Evolutionary conservation across 495 filamentous ascomycete genomes (phyloP), one percentile per base, ranked within the genome.

Genomic region (Poronia punctata): DNA sequence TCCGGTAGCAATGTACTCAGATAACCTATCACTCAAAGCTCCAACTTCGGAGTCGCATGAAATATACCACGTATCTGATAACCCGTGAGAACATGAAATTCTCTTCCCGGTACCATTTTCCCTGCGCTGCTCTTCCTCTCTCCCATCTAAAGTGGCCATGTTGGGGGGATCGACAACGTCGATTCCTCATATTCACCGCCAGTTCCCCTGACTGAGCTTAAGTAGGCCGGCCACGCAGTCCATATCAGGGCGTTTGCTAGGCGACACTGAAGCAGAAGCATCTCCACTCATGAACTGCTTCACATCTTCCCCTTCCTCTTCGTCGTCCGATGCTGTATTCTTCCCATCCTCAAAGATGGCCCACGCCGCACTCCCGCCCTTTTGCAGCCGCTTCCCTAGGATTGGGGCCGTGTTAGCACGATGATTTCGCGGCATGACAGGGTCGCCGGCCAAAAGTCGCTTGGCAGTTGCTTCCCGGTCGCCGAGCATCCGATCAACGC

Each of bases 151-250:
- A n/a, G n/a, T n/a, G n/a, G n/a, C n/a, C n/a, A n/a, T n/a, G n/a
- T n/a, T n/a, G n/a, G n/a, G n/a, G n/a, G n/a, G n/a, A n/a, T n/a
- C n/a, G n/a, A n/a, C n/a, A n/a, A n/a, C n/a, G n/a, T n/a, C n/a
- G n/a, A 4, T n/a, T 3, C n/a, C 15, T 8, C 17, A 11, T 27
- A 29, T 37, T 68, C 52, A 70, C 20, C 66, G 61, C 72, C 72
- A 76, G 44, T 71, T 70, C 3, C 72, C 72, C 52, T 72, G 66
- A 37, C 69, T 88, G 39, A 94, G 64, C 18, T 80, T 84, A 33
- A 94, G 56, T 38, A 94, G 61, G 21, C 82, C 82, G 40, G 87
- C 84, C 19, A 90, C 75, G 43, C 83, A 86, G 56, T 88, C 85
- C 52, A 87, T 63, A 51, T 90, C 84, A 12, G 69, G 64, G 38